A percentile compares a stretch with the other conserved stretches of the same genome.
phyloP scores from a whole-genome alignment of 371 early-diverging fungal genomes.

The Mucor velutinosus region DNA sequence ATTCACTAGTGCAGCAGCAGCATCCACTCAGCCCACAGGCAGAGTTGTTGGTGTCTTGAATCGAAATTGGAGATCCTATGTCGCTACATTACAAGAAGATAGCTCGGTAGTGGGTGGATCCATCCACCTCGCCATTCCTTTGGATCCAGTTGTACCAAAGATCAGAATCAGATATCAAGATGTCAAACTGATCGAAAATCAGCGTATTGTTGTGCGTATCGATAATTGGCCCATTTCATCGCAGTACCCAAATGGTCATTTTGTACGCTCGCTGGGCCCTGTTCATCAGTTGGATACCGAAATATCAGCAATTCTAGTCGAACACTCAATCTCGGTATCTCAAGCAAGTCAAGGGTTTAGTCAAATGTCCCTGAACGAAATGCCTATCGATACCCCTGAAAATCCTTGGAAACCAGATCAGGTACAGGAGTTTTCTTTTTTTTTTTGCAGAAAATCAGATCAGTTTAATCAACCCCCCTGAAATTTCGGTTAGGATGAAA shows the following conservation, averaged over 20 bases:
- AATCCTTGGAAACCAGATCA: constrained; percentile 62
- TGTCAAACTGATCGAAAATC: constrained; percentile 63
- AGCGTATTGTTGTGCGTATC: constrained; percentile 88
- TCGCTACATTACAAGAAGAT: constrained; percentile 83
- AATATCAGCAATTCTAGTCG: constrained; percentile 77
- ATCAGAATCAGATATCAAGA: constrained; percentile 90
- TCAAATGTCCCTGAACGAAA: constrained; percentile 66
- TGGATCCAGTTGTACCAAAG: constrained; percentile 86
- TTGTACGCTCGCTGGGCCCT: constrained; percentile 77
- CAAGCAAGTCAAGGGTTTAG: constrained; percentile 71
- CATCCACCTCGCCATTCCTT: constrained; percentile 77
- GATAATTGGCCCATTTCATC: constrained; percentile 83
- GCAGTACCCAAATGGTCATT: constrained; percentile 90
- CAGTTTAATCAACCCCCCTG: too few species aligned
- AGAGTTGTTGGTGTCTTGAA: constrained; percentile 83
- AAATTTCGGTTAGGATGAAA: constrained; percentile 40
- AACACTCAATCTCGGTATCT: constrained; percentile 76
- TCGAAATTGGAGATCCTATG: constrained; percentile 89
- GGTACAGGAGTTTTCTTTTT: constrained; percentile 9
- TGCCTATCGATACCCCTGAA: constrained; percentile 63
- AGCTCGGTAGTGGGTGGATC: constrained; percentile 57
- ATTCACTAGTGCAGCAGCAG: constrained; percentile 12
- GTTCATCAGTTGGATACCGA: constrained; percentile 74
- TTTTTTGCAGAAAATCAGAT: background rate
- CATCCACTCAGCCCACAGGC: constrained; percentile 57